Evolutionary conservation across 306 rosid genomes (phyloP), one percentile per base, ranked within the genome.

Genomic region (Rosa multiflora): DNA sequence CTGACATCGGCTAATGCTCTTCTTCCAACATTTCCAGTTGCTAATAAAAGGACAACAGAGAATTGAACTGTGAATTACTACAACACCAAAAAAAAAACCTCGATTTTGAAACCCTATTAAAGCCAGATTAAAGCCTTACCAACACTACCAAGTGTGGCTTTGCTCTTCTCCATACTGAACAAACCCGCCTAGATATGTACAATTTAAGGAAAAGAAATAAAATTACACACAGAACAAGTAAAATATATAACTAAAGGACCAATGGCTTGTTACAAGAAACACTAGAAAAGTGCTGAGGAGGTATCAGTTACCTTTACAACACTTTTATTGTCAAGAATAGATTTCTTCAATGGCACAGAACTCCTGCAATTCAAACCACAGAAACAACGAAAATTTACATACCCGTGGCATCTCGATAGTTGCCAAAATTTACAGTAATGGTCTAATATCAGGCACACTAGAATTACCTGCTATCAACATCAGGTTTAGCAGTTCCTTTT

Each of bases 1-100:
- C 95, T 91, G 43, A 94, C 90, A 83, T 94, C 97, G 58, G 89
- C 87, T 86, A 92, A 75, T 75, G 97, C 89, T 85, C 82, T 92
- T 75, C 97, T 89, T 81, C 82, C 76, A 52, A 67, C 73, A 40
- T 76, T 83, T 67, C 59, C 66, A 63, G 83, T 84, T 72, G 82
- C 93, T 89, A 62, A 81, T 23, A 55, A 84, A 78, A 85, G 12
- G 43, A 40, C 82, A 80, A 72, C 23, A 35, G 42, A 39, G 35
- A 68, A 59, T 51, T 26, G 79, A 35, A 64, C 80, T 74, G 66
- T 17, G 43, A 75, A 8, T 32, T 58, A 13, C 4, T 26, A 40
- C 75, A 63, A 80, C 29, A 56, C 26, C 2, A 32, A 32, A 32
- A 32, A 32, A 15, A 20, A 15, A 53, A n/a, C 61, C 18, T 15